Conservation (phyloP, 371 early-diverging fungal species). For the Polyrhizophydium stewartii region DNA sequence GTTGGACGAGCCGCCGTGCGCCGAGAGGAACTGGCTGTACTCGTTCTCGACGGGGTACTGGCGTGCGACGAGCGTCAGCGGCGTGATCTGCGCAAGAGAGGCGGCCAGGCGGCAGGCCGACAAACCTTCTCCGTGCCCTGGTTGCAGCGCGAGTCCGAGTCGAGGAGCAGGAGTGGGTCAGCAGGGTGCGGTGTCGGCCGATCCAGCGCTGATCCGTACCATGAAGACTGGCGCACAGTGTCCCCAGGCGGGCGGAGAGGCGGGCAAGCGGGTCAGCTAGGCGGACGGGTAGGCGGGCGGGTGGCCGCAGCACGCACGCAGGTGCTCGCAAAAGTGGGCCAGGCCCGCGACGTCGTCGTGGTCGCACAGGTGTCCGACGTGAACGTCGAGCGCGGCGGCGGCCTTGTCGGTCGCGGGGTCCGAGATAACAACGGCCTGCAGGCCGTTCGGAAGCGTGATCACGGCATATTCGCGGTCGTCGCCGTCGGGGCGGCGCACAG, state of each 20-base stretch:
- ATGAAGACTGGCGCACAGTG: conserved; percentile 7
- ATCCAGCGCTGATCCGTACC: too few relatives aligned
- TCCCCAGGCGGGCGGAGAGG: too few relatives aligned
- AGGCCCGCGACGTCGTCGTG: conserved; percentile 75
- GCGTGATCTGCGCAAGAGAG: too few relatives aligned
- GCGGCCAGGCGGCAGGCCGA: too few relatives aligned
- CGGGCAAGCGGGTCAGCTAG: conserved; percentile 1
- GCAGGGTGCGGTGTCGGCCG: too few relatives aligned
- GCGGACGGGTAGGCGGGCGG: conserved; percentile 14
- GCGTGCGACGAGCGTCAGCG: too few relatives aligned
- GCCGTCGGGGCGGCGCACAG: conserved; percentile 37
- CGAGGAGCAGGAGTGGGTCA: too few relatives aligned
- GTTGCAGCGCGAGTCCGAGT: too few relatives aligned
- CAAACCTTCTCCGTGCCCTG: too few relatives aligned
- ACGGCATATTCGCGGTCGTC: conserved; percentile 82
- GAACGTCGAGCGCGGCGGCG: conserved; percentile 87
- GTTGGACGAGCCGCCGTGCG: conserved; percentile 91
- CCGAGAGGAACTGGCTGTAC: conserved; percentile 78
- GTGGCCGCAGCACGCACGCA: conserved; percentile 30
- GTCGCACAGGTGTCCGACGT: conserved; percentile 77
- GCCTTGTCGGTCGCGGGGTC: conserved; percentile 84
- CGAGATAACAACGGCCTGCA: conserved; percentile 77
- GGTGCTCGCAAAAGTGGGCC: conserved; percentile 98
- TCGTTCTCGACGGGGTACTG: conserved; percentile 94
- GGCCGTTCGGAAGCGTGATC: conserved; percentile 72